Base-by-base conservation (phyloP, 2,329 filamentous ascomycete species). In the Epichloe sibirici region DNA sequence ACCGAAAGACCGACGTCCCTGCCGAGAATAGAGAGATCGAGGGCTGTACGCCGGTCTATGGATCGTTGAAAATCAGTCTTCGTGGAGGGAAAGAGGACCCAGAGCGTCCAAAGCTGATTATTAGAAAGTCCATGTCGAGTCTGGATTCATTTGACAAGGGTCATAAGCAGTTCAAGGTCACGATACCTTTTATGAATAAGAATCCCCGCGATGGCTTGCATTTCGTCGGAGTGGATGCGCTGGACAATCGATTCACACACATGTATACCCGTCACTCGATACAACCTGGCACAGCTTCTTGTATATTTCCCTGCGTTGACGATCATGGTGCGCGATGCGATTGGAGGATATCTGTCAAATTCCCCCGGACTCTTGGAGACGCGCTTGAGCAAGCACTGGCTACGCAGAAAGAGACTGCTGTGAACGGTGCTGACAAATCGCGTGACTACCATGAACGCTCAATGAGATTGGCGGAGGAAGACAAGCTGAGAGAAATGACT, bases 281-380 rank as follows among this genome's bases (percentile, higher is more conserved):
- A 43, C 84, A 87, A 56, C 82, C 89, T 0, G 90, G 90, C 34
- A 84, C 82, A 17, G 84, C 89, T 1, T 91, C 84, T 46, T 90
- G 85, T 59, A 81, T 97, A 28, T 98, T 98, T 62, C 93, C 93
- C 0, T 97, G 93, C 65, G 77, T 97, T 50, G 93, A 98, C 65
- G 87, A 95, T 63, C 81, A 86, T 25, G 82, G 83, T 37, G 84
- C 87, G 53, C 80, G 89, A 52, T 91, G 85, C 62, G 83, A 84
- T 11, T 98, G 93, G 88, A 88, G 90, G 53, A 77, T 98, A 48
- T 88, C 87, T 2, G 84, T 98, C 63, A 89, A 85, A 53, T 91
- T 85, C 59, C 88, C 91, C 11, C 81, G 86, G 49, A 95, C 90
- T 0, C 73, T 98, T 0, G 90, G 90, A 5, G 90, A 96, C 71